Evolutionary conservation across 2,329 filamentous ascomycete species (phyloP), one percentile per base, ranked within the genome.

Genomic region (Capronia coronata): DNA sequence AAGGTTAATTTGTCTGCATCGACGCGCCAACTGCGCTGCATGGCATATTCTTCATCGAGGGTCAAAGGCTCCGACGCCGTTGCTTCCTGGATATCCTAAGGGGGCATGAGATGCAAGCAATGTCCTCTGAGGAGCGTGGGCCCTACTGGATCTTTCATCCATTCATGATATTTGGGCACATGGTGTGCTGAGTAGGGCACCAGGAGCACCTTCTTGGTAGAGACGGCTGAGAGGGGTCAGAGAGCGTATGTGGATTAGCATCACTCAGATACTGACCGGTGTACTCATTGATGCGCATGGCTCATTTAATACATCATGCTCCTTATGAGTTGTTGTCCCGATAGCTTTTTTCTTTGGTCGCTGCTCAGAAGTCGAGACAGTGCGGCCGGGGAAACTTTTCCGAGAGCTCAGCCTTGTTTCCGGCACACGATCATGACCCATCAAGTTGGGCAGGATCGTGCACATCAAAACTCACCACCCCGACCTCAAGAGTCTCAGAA

Each of bases 1-100:
- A 96, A 97, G 0, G 91, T 97, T 54, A 97, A 68, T 70, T 97
- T 97, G 68, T 97, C 90, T 21, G 71, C 68, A 35, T 93, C 86
- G 16, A 71, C 71, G 30, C 89, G 82, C 91, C 91, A 97, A 56
- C 82, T 87, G n/a, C 71, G 70, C 67, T 96, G 91, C 82, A 96
- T 97, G 43, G 80, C 78, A 67, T 93, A 88, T 72, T 97, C 91
- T 64, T 95, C 84, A 1, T 80, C 74, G 0, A 96, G 73, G 0
- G 78, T 82, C 43, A 97, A 76, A 0, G 84, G 86, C 55, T 96
- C 89, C 0, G 90, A 96, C 1, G 91, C 89, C 0, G 91, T 97
- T 46, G 86, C 84, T 67, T 82, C 75, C 71, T 85, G 90, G 32
- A 96, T 86, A 40, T 81, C 77, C 82, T 86, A 42, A 46, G 2